A percentile compares a stretch with the other conserved stretches of the same genome.
Conservation (phyloP, 202 grass and related monocot species). For the Brachypodium distachyon region DNA sequence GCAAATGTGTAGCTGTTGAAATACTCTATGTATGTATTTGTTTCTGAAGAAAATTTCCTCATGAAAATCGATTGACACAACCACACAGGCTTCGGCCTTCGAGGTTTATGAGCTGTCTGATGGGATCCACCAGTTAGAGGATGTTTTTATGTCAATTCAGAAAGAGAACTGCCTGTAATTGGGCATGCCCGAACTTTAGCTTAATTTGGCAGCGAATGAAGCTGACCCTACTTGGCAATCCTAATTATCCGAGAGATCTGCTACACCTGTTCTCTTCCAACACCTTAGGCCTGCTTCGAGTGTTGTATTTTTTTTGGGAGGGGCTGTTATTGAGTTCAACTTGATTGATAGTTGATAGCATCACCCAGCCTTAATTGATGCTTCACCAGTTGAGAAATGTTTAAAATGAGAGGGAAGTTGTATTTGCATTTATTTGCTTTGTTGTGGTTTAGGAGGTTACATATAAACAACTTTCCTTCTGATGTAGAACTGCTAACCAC, state of each 20-base stretch:
- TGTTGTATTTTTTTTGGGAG: too few species aligned
- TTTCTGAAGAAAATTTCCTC: neutral
- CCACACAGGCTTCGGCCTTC: neutral
- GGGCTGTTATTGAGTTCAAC: too few species aligned
- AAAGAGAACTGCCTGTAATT: neutral
- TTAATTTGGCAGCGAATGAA: neutral
- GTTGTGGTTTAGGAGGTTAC: constrained; percentile 16
- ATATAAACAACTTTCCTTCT: constrained; percentile 16
- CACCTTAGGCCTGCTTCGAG: too few species aligned
- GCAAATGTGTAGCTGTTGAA: neutral
- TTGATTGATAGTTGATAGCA: neutral
- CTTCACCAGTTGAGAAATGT: neutral
- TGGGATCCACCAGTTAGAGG: neutral
- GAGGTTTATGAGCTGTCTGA: neutral
- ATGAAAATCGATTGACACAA: neutral
- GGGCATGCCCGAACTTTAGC: neutral
- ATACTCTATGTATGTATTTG: neutral
- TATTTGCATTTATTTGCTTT: neutral
- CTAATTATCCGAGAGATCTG: neutral
- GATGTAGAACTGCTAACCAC: neutral
- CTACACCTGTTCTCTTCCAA: neutral
- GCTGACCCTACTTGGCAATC: neutral
- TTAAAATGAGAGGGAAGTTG: neutral
- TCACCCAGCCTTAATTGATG: neutral
- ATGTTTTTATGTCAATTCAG: neutral